Evolutionary conservation across 495 filamentous ascomycete species (phyloP).

Genomic region (Neurospora sp.): DNA sequence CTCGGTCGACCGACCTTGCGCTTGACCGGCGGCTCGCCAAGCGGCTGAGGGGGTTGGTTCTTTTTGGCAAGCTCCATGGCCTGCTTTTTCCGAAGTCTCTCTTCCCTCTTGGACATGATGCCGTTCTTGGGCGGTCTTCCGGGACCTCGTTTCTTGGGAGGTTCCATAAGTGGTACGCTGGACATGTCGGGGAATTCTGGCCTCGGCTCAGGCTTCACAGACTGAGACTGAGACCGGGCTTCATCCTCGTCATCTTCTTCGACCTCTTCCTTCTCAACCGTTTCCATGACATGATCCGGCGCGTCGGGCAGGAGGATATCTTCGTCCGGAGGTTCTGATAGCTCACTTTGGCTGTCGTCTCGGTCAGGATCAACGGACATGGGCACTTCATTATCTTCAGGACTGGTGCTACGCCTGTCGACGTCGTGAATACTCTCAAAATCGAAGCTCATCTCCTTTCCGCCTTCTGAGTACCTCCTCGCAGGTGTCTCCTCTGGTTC

Average conservation of each 20-base stretch:
- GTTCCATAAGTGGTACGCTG: conserved; percentile 6
- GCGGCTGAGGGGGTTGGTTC: conserved; percentile 30
- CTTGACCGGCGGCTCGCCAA: conserved; percentile 38
- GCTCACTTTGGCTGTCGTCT: conserved; percentile 18
- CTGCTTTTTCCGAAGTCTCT: conserved; percentile 55
- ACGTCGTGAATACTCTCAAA: conserved; percentile 51
- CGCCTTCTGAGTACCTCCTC: conserved; percentile 39
- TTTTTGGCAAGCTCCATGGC: conserved; percentile 39
- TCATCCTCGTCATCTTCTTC: conserved; percentile 32
- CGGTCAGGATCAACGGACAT: not conserved
- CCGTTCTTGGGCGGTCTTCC: conserved; percentile 87
- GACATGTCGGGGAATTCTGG: conserved; percentile 19
- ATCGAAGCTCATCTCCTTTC: conserved; percentile 53
- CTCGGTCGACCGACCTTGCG: conserved; percentile 51
- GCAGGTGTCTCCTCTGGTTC: conserved; percentile 24
- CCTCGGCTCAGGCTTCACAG: conserved; percentile 23
- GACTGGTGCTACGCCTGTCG: conserved; percentile 42
- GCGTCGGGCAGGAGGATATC: conserved; percentile 21
- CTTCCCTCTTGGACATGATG: conserved; percentile 81
- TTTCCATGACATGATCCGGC: conserved; percentile 24
- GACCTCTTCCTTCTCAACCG: conserved; percentile 21
- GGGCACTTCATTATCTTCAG: conserved; percentile 23
- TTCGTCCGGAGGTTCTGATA: conserved; percentile 19
- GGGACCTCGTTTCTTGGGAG: conserved; percentile 66
- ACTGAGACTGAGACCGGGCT: not conserved